Conservation (phyloP, 2,329 filamentous ascomycete species). For the Sporothrix sp. region DNA sequence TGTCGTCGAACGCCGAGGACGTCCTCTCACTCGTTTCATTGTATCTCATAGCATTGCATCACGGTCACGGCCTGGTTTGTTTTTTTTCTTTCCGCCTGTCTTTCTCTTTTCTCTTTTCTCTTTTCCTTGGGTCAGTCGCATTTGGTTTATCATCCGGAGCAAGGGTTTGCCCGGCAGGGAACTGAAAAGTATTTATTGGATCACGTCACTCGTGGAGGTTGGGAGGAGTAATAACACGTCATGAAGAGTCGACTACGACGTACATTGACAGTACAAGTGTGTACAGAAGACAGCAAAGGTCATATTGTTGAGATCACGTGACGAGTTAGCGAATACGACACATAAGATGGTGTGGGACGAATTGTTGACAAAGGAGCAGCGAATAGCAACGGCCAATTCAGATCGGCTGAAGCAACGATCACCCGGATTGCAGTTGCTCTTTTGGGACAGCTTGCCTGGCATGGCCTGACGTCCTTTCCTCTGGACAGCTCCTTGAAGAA, state of each 20-base stretch:
- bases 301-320: slow-evolving; percentile 9
- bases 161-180: not conserved
- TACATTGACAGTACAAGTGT: too few species aligned
- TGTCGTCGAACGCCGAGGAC: too few species aligned
- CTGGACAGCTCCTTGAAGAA: not conserved
- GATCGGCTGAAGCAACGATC: not conserved
- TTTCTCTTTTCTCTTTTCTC: not conserved
- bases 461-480: not conserved
- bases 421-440: not conserved
- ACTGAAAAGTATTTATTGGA: not conserved
- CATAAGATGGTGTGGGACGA: too few species aligned
- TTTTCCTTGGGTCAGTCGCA: not conserved
- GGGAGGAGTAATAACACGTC: too few species aligned
- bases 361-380: too few species aligned
- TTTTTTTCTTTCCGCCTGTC: not conserved
- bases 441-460: not conserved
- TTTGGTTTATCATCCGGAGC: not conserved
- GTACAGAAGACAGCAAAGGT: too few species aligned
- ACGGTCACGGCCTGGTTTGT: not conserved
- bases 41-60: not conserved
- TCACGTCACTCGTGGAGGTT: not conserved
- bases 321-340: not conserved
- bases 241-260: too few species aligned
- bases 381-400: not conserved
- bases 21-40: not conserved